phyloP scores from a whole-genome alignment of 345 rosid species.

The Lumnitzera racemosa region DNA sequence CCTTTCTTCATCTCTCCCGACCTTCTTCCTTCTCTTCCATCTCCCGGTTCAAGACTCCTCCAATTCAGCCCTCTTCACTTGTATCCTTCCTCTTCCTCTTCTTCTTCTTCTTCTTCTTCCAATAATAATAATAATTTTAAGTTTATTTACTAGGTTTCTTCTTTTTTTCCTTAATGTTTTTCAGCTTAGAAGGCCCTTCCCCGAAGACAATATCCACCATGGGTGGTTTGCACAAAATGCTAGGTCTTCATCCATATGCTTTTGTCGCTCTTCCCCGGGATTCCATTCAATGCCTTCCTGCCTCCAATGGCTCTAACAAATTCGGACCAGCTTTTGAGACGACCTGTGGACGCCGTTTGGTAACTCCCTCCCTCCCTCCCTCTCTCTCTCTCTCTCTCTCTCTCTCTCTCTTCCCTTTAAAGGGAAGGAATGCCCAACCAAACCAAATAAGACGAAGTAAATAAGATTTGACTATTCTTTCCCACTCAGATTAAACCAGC shows the following conservation, averaged over 20 bases:
- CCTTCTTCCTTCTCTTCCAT: constrained; percentile 57
- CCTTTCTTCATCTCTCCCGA: constrained; percentile 67
- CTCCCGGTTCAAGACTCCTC: constrained; percentile 51
- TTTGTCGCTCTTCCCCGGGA: constrained; percentile 55
- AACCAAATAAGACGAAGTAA: too few relatives aligned
- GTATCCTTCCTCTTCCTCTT: too few relatives aligned
- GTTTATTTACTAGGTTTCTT: too few relatives aligned
- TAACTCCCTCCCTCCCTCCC: constrained; percentile 7
- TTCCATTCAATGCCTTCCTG: constrained; percentile 67
- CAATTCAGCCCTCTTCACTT: constrained; percentile 74
- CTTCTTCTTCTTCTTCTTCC: too few relatives aligned
- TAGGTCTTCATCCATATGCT: constrained; percentile 41
- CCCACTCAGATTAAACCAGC: constrained; percentile 43
- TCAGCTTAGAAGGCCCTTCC: constrained; percentile 37
- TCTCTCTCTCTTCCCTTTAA: not conserved
- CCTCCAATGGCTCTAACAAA: constrained; percentile 34
- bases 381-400: not conserved
- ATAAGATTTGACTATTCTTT: too few relatives aligned
- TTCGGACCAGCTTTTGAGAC: constrained; percentile 68
- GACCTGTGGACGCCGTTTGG: constrained; percentile 58
- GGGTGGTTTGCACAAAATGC: constrained; percentile 53
- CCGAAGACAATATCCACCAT: constrained; percentile 37
- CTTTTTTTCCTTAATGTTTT: too few relatives aligned
- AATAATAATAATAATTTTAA: too few relatives aligned
- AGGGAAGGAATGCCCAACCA: not conserved